These are phyloP conservation scores for Eimeria maxima DNA, from an alignment of 169 alveolate genomes.

Conservation along the genomic window DNA sequence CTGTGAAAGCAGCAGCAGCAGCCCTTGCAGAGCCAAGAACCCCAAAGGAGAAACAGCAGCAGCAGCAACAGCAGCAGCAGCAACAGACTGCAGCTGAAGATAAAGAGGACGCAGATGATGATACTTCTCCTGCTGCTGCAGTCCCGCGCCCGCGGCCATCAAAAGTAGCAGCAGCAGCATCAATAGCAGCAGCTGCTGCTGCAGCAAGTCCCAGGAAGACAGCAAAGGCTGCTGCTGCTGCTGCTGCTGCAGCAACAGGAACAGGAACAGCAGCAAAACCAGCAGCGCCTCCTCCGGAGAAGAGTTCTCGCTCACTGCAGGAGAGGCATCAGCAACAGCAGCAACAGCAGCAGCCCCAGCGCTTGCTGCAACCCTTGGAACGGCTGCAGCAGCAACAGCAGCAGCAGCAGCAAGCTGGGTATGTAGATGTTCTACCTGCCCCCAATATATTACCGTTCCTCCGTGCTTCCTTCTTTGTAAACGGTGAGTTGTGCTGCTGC, in stretches of 20 bases:
- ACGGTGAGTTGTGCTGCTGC: slow-evolving; percentile 40
- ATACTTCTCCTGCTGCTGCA: neutral
- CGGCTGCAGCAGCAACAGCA: too few species aligned
- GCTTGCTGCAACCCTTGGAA: neutral
- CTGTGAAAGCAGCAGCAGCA: too few species aligned
- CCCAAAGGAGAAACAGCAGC: too few species aligned
- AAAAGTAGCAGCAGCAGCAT: slow-evolving; percentile 37
- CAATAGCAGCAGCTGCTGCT: slow-evolving; percentile 36
- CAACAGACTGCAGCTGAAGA: neutral
- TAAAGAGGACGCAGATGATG: neutral
- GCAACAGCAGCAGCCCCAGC: slow-evolving; percentile 48
- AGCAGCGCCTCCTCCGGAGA: neutral
- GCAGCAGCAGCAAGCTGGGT: neutral
- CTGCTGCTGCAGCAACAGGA: neutral
- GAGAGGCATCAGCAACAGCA: neutral
- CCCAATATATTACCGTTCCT: neutral
- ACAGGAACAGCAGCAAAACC: slow-evolving; percentile 32
- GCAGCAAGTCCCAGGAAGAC: too few species aligned
- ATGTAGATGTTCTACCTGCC: neutral
- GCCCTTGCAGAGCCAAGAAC: too few species aligned
- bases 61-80: too few species aligned
- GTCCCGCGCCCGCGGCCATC: neutral
- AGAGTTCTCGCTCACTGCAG: neutral
- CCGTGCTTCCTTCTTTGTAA: neutral
- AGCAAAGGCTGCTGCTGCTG: neutral